Conservation (phyloP, 2,329 filamentous ascomycete genomes). For the Fusarium lateritium region DNA sequence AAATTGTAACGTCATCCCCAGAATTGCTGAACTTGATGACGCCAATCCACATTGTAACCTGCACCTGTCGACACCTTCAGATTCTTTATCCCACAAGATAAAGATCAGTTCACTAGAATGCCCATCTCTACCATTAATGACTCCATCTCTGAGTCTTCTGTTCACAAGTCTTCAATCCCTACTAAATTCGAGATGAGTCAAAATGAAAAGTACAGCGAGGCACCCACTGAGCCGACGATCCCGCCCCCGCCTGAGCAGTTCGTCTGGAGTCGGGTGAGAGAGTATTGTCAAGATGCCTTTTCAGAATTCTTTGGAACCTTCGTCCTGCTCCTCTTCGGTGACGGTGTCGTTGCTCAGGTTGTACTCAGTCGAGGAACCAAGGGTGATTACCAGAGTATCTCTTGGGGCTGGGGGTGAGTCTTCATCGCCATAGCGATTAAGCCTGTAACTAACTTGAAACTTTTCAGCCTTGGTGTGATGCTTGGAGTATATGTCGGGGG, state of each 20-base stretch:
- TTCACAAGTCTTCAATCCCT: slow-evolving; percentile 51
- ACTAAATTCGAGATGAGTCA: slow-evolving; percentile 54
- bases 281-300: slow-evolving; percentile 69
- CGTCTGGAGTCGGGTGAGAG: slow-evolving; percentile 68
- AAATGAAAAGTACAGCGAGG: slow-evolving; percentile 44
- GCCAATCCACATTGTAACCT: slow-evolving; percentile 31
- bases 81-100: neutral
- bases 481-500: slow-evolving; percentile 76
- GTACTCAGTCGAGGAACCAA: slow-evolving; percentile 66
- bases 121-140: slow-evolving; percentile 49
- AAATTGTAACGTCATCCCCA: slow-evolving; percentile 46
- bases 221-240: slow-evolving; percentile 34
- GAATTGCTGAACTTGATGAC: slow-evolving; percentile 27
- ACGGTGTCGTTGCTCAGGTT: slow-evolving; percentile 80
- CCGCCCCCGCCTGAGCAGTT: slow-evolving; percentile 46
- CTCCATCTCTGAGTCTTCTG: slow-evolving; percentile 54
- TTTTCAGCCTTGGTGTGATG: slow-evolving; percentile 74
- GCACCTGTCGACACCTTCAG: slow-evolving; percentile 20
- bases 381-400: slow-evolving; percentile 66
- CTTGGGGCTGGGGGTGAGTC: slow-evolving; percentile 65
- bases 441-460: slow-evolving; percentile 3
- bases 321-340: slow-evolving; percentile 77
- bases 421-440: neutral
- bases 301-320: slow-evolving; percentile 79
- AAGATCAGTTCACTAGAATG: slow-evolving; percentile 45